Percentiles rank a stretch among this genome's conserved stretches.
phyloP scores from a whole-genome alignment of 495 filamentous ascomycete genomes.

The Copromyces sp. region DNA sequence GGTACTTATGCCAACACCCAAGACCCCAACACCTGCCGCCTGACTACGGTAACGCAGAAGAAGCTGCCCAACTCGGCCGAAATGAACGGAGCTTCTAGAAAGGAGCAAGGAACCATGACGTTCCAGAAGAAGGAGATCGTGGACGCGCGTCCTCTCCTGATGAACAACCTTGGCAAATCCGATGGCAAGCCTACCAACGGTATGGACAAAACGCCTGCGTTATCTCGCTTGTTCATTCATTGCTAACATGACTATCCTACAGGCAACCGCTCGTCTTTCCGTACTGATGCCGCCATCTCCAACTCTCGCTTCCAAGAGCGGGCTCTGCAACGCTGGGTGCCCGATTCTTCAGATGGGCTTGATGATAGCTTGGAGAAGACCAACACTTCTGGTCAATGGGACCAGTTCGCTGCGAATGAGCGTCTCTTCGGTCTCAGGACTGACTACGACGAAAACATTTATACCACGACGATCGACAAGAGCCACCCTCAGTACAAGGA shows the following conservation, averaged over 20 bases:
- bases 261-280: slow-evolving; percentile 51
- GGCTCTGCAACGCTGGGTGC: slow-evolving; percentile 74
- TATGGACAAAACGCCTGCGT: slow-evolving; percentile 27
- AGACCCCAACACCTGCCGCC: slow-evolving; percentile 50
- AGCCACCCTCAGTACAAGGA: slow-evolving; percentile 70
- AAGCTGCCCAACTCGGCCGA: slow-evolving; percentile 32
- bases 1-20: slow-evolving; percentile 52
- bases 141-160: slow-evolving; percentile 49
- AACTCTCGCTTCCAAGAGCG: slow-evolving; percentile 61
- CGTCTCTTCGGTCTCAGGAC: slow-evolving; percentile 75
- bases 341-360: slow-evolving; percentile 48
- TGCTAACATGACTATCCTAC: background rate
- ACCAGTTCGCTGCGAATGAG: slow-evolving; percentile 90
- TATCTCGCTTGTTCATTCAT: background rate
- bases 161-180: slow-evolving; percentile 31
- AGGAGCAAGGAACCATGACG: slow-evolving; percentile 51
- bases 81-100: slow-evolving; percentile 33
- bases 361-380: slow-evolving; percentile 61
- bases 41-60: slow-evolving; percentile 76
- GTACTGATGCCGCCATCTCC: slow-evolving; percentile 84
- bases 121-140: slow-evolving; percentile 71
- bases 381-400: slow-evolving; percentile 51
- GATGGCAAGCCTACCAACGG: slow-evolving; percentile 58
- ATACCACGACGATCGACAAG: slow-evolving; percentile 83
- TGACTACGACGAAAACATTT: slow-evolving; percentile 86